Evolutionary conservation across 192 early-diverging fungal species (phyloP).

Genomic region (Paraglomus brasilianum): DNA sequence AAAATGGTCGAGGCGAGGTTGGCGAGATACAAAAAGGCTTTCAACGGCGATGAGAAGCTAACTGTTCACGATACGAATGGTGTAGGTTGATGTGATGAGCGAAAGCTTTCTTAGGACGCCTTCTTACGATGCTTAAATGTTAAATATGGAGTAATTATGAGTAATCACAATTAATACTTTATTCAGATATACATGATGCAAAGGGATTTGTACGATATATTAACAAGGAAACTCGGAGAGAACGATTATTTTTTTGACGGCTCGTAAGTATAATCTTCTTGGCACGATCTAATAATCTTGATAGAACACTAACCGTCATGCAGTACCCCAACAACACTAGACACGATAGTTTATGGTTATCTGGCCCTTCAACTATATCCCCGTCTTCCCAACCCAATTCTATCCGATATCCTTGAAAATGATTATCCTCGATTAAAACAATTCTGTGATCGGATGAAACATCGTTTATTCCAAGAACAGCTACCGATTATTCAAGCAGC

Average conservation of each 20-base stretch:
- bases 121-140: too few relatives aligned
- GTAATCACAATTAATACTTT: too few relatives aligned
- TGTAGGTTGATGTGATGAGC: not conserved
- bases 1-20: slow-evolving; percentile 69
- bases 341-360: slow-evolving; percentile 82
- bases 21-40: slow-evolving; percentile 49
- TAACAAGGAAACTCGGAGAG: slow-evolving; percentile 71
- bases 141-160: too few relatives aligned
- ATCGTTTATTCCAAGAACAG: slow-evolving; percentile 37
- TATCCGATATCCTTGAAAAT: slow-evolving; percentile 63
- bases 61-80: slow-evolving; percentile 6
- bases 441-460: slow-evolving; percentile 61
- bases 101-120: too few relatives aligned
- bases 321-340: slow-evolving; percentile 66
- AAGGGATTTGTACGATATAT: slow-evolving; percentile 59
- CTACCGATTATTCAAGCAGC: slow-evolving; percentile 33
- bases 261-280: slow-evolving; percentile 38
- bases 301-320: not conserved
- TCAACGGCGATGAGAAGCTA: slow-evolving; percentile 29
- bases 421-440: slow-evolving; percentile 66
- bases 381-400: slow-evolving; percentile 65
- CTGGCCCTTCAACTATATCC: slow-evolving; percentile 75
- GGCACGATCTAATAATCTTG: not conserved
- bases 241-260: slow-evolving; percentile 84
- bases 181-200: slow-evolving; percentile 70